These are phyloP conservation scores for Orbilia quercus DNA, from an alignment of 2,329 filamentous ascomycete genomes.

Conservation along the genomic window DNA sequence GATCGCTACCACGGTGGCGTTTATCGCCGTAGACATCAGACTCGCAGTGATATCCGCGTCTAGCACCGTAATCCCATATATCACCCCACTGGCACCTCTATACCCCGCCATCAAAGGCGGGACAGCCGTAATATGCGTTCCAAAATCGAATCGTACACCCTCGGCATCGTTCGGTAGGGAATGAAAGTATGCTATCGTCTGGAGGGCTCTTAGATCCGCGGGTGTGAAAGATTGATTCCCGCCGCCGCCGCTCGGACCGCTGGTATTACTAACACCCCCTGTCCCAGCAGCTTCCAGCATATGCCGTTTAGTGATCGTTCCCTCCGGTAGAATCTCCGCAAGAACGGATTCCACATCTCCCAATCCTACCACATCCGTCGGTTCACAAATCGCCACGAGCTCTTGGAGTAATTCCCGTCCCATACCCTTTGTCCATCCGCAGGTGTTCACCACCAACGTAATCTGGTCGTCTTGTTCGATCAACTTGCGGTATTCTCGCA, in stretches of 20 bases:
- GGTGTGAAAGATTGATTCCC: constrained; percentile 65
- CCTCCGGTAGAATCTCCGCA: constrained; percentile 32
- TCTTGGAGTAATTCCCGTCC: constrained; percentile 74
- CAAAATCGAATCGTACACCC: constrained; percentile 59
- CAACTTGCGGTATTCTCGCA: constrained; percentile 67
- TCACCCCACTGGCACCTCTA: constrained; percentile 66
- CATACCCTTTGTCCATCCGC: constrained; percentile 78
- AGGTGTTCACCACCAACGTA: constrained; percentile 72
- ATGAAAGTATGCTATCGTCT: constrained; percentile 84
- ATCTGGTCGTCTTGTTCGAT: constrained; percentile 18
- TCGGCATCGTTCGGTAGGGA: constrained; percentile 29
- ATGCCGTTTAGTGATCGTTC: constrained; percentile 21
- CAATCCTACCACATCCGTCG: constrained; percentile 70
- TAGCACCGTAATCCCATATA: constrained; percentile 76
- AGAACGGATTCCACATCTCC: constrained; percentile 48
- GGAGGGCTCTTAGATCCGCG: constrained; percentile 76
- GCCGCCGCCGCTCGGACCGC: constrained; percentile 68
- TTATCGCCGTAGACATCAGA: constrained; percentile 73
- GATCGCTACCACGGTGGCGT: constrained; percentile 76
- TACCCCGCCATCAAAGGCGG: constrained; percentile 74
- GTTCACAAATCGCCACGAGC: constrained; percentile 68
- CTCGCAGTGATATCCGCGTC: constrained; percentile 71
- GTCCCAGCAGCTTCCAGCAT: constrained; percentile 12
- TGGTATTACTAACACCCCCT: constrained; percentile 64
- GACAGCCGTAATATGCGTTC: constrained; percentile 69